These are phyloP conservation scores for Aegilops umbellulata DNA, from an alignment of 176 grass and related monocot species.

Conservation along the genomic window DNA sequence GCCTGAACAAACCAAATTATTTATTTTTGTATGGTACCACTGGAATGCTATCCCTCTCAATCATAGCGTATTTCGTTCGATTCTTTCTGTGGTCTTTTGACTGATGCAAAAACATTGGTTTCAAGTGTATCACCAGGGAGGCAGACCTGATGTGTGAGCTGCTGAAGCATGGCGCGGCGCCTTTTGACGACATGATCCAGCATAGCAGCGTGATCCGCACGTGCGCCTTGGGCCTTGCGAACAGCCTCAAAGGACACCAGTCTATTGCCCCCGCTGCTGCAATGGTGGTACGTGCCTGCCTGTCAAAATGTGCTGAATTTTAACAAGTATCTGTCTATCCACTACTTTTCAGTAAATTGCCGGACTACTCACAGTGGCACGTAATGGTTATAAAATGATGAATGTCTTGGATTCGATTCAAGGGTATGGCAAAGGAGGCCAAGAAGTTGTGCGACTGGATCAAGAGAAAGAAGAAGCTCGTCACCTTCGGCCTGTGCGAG, in stretches of 20 bases:
- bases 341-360: background rate
- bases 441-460: background rate
- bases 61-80: background rate
- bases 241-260: background rate
- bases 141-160: background rate
- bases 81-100: slow-evolving; percentile 3
- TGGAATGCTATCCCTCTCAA: no score
- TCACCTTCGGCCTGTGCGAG: no score
- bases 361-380: background rate
- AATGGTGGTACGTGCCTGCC: slow-evolving; percentile 5
- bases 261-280: background rate
- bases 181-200: background rate
- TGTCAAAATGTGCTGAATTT: background rate
- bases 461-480: background rate
- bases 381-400: background rate
- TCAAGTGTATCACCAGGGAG: background rate
- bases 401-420: background rate
- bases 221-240: background rate
- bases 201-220: background rate
- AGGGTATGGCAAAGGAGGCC: background rate
- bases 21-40: no score
- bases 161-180: background rate
- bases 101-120: background rate
- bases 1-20: no score
- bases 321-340: background rate